A percentile compares a stretch with the other conserved stretches of the same genome.
These are phyloP conservation scores for Syncephalastrum monosporum DNA, from an alignment of 371 early-diverging fungal species.

Conservation along the genomic window DNA sequence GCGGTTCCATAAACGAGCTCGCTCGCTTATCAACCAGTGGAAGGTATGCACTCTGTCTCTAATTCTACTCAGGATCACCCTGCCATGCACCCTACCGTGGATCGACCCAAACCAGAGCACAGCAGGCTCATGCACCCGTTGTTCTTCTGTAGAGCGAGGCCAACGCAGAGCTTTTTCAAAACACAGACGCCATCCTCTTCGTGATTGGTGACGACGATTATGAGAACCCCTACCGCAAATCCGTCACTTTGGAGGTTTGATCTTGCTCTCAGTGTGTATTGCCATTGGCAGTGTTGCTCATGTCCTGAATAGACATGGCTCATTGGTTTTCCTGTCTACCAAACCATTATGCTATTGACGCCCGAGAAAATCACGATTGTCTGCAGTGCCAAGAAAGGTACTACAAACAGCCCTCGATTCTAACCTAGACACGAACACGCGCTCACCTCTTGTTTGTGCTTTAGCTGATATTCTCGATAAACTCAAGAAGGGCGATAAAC, in stretches of 20 bases:
- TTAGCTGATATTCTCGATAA: conserved; percentile 36
- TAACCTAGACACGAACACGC: no score
- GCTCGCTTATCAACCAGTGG: conserved; percentile 52
- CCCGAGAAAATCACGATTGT: conserved; percentile 76
- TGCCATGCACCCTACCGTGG: conserved; percentile 15
- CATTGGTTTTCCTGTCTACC: conserved; percentile 91
- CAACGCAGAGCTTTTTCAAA: conserved; percentile 50
- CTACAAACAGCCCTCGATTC: not conserved
- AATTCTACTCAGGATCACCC: not conserved
- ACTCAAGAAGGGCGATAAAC: conserved; percentile 48
- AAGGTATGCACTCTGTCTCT: conserved; percentile 40
- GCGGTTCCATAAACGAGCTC: conserved; percentile 62
- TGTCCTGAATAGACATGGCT: conserved; percentile 79
- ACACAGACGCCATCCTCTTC: conserved; percentile 61
- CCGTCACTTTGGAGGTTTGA: conserved; percentile 58
- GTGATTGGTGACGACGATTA: conserved; percentile 65
- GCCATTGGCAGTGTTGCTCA: no score
- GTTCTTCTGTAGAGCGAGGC: conserved; percentile 28
- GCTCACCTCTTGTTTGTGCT: not conserved
- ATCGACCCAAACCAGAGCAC: no score
- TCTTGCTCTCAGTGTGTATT: not conserved
- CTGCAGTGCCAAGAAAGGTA: conserved; percentile 82
- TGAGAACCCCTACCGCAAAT: conserved; percentile 69
- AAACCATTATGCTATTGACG: conserved; percentile 81
- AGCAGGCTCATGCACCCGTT: not conserved